phyloP scores from a whole-genome alignment of 768 basidiomycete species.

The Rhizopogon rudus region DNA sequence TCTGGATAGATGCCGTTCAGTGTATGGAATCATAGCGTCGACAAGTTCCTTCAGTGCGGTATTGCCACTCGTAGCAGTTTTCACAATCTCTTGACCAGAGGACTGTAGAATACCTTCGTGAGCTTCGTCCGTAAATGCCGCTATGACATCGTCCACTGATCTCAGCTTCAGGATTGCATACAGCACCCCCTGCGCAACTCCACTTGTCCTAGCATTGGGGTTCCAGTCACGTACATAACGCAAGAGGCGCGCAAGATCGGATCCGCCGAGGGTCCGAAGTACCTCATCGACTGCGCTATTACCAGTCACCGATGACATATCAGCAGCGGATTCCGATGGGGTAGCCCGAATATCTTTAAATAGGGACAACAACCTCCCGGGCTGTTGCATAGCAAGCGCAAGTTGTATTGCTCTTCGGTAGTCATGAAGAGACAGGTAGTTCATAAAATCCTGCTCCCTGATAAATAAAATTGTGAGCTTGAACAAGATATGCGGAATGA shows the following conservation, averaged over 20 bases:
- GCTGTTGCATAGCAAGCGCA: conserved; percentile 90
- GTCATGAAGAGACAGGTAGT: conserved; percentile 83
- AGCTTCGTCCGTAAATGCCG: conserved; percentile 44
- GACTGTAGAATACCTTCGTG: conserved; percentile 8
- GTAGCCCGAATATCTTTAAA: conserved; percentile 59
- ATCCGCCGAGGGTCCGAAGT: conserved; percentile 59
- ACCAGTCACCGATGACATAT: conserved; percentile 53
- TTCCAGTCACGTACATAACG: conserved; percentile 91
- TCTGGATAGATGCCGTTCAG: conserved; percentile 84
- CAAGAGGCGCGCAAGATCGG: conserved; percentile 78
- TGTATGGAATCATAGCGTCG: conserved; percentile 88
- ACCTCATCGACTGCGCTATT: conserved; percentile 75
- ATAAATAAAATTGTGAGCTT: conserved; percentile 6
- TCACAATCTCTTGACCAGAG: conserved; percentile 27
- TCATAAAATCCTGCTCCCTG: conserved; percentile 95
- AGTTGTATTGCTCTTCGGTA: conserved; percentile 89
- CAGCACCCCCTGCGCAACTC: conserved; percentile 79
- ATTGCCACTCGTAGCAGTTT: conserved; percentile 11
- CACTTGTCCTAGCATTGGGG: conserved; percentile 83
- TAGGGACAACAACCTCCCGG: conserved; percentile 76
- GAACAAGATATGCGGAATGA: not conserved
- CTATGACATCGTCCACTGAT: conserved; percentile 66
- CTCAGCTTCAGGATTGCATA: conserved; percentile 77
- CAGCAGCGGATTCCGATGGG: conserved; percentile 12
- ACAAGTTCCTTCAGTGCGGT: conserved; percentile 65